Conservation (phyloP, 2,329 filamentous ascomycete genomes). For the Colletotrichum coccodes region DNA sequence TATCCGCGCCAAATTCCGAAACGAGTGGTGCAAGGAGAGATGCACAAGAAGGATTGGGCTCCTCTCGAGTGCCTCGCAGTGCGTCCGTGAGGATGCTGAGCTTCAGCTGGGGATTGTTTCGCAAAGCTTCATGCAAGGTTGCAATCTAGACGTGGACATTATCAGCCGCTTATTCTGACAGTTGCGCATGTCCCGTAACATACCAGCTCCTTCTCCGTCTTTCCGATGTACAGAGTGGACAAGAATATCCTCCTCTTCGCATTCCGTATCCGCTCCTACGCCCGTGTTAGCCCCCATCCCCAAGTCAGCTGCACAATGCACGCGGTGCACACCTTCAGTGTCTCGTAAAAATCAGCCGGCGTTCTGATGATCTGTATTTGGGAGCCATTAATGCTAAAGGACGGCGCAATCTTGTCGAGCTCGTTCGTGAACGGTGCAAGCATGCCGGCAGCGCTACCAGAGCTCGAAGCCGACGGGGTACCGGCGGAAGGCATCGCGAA, state of each 20-base stretch:
- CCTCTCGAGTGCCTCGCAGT: slow-evolving; percentile 89
- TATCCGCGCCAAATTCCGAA: slow-evolving; percentile 81
- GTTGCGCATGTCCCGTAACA: slow-evolving; percentile 27
- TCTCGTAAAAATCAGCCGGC: slow-evolving; percentile 90
- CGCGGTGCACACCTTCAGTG: slow-evolving; percentile 76
- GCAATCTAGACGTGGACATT: slow-evolving; percentile 66
- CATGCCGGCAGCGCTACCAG: slow-evolving; percentile 48
- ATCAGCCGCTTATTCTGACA: not conserved
- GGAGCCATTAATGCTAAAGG: slow-evolving; percentile 85
- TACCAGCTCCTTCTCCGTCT: slow-evolving; percentile 87
- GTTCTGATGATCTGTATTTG: slow-evolving; percentile 83
- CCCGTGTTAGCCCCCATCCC: not conserved
- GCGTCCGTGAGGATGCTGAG: slow-evolving; percentile 93
- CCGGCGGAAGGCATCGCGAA: slow-evolving; percentile 32
- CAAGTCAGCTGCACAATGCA: not conserved
- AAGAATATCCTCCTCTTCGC: slow-evolving; percentile 87
- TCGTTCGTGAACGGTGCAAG: slow-evolving; percentile 72
- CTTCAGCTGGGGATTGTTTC: slow-evolving; percentile 77
- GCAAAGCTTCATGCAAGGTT: slow-evolving; percentile 79
- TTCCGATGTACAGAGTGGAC: slow-evolving; percentile 97
- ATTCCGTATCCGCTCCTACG: slow-evolving; percentile 79
- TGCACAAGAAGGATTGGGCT: slow-evolving; percentile 85
- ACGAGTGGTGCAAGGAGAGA: slow-evolving; percentile 89
- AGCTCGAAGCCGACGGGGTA: slow-evolving; percentile 32
- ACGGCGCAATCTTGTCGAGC: slow-evolving; percentile 89